A percentile compares a stretch with the other conserved stretches of the same genome.
Evolutionary conservation across 192 early-diverging fungal species (phyloP).

Genomic region (Podila verticillata): DNA sequence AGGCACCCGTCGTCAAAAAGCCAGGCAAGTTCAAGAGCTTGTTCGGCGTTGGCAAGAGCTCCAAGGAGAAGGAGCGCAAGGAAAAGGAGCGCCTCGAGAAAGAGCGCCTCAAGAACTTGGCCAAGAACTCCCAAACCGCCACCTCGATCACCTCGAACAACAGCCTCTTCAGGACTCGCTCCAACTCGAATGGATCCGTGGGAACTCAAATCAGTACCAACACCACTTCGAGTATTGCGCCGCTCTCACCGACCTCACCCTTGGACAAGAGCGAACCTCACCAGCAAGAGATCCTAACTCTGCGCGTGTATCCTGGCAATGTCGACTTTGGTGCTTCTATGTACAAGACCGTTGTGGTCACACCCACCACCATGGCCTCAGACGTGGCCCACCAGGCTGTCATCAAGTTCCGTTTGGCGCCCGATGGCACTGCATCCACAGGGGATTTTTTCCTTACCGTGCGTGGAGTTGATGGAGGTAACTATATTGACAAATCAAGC

Average conservation of each 20-base stretch:
- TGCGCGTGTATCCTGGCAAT: slow-evolving; percentile 66
- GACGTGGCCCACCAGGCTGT: slow-evolving; percentile 63
- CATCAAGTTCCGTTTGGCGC: slow-evolving; percentile 60
- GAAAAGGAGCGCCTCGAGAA: slow-evolving; percentile 47
- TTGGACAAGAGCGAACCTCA: slow-evolving; percentile 21
- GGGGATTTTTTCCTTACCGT: slow-evolving; percentile 63
- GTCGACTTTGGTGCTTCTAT: slow-evolving; percentile 62
- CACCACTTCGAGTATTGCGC: background rate
- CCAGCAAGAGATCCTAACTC: slow-evolving; percentile 52
- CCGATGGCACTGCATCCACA: slow-evolving; percentile 55
- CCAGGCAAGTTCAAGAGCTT: slow-evolving; percentile 53
- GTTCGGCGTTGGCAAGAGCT: slow-evolving; percentile 44
- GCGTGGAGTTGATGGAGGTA: slow-evolving; percentile 63
- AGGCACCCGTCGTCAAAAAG: slow-evolving; percentile 30
- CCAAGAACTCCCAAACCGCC: slow-evolving; percentile 12
- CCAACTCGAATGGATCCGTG: slow-evolving; percentile 46
- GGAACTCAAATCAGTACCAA: slow-evolving; percentile 6
- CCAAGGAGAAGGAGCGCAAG: slow-evolving; percentile 51
- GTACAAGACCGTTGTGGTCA: slow-evolving; percentile 65
- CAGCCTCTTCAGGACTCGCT: slow-evolving; percentile 34
- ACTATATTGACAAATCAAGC: background rate
- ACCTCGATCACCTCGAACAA: slow-evolving; percentile 1
- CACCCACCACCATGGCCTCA: slow-evolving; percentile 54
- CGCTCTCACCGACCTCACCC: slow-evolving; percentile 12
- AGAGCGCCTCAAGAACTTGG: slow-evolving; percentile 20